Conservation (phyloP, 345 rosid genomes). For the Noccaea caerulescens region DNA sequence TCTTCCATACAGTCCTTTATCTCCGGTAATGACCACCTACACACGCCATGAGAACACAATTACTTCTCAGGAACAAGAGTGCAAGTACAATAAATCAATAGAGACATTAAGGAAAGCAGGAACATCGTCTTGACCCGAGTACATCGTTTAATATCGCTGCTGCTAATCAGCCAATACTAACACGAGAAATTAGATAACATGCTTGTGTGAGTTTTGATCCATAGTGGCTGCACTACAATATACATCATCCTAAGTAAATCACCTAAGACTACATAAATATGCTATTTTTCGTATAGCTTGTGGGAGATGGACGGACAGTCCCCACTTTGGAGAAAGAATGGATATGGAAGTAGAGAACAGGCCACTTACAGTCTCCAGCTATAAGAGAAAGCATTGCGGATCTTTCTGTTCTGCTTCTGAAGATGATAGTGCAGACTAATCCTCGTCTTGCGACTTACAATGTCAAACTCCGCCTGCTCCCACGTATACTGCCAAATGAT, state of each 20-base stretch:
- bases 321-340: slow-evolving; percentile 13
- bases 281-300: background rate
- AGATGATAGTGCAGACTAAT: slow-evolving; percentile 89
- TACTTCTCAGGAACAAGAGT: background rate
- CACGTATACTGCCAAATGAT: slow-evolving; percentile 66
- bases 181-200: no score
- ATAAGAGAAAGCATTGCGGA: slow-evolving; percentile 84
- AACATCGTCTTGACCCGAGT: background rate
- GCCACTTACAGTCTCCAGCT: slow-evolving; percentile 87
- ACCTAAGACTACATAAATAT: no score
- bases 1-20: slow-evolving; percentile 87
- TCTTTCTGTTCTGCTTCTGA: slow-evolving; percentile 72
- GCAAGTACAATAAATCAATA: slow-evolving; percentile 16
- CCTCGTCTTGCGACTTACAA: slow-evolving; percentile 73
- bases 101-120: slow-evolving; percentile 36
- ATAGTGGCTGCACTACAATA: background rate
- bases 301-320: background rate
- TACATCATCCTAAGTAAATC: background rate
- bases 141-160: no score
- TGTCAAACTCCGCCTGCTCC: slow-evolving; percentile 92
- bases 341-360: slow-evolving; percentile 5
- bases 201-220: slow-evolving; percentile 12
- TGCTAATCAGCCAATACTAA: no score
- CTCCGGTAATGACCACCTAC: slow-evolving; percentile 91
- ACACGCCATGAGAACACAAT: slow-evolving; percentile 7